phyloP scores from a whole-genome alignment of 768 basidiomycete genomes.

The Russula sp. region DNA sequence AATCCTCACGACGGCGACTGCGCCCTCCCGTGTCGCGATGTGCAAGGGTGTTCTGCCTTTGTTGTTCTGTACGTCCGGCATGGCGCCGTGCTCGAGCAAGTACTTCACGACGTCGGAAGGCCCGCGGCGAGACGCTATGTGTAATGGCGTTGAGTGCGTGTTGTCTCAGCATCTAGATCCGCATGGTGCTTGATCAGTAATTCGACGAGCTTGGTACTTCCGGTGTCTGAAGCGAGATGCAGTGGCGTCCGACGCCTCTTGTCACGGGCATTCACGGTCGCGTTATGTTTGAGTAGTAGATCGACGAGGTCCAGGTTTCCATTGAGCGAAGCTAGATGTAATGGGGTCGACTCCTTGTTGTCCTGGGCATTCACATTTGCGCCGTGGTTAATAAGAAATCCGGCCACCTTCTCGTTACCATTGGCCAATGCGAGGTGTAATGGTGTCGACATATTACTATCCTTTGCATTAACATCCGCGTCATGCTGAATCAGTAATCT shows the following conservation, averaged over 20 bases:
- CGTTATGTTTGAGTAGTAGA: not conserved
- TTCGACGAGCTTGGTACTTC: not conserved
- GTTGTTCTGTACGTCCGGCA: not conserved
- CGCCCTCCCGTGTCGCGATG: not conserved
- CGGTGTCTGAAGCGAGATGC: constrained; percentile 1
- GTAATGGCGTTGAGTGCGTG: not conserved
- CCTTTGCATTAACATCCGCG: not conserved
- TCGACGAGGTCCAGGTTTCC: constrained; percentile 2
- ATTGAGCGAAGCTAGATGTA: not conserved
- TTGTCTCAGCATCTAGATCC: not conserved
- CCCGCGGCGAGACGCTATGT: constrained; percentile 4
- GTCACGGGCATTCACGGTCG: not conserved
- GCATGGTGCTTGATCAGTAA: not conserved
- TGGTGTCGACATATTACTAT: not conserved
- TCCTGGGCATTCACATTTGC: not conserved
- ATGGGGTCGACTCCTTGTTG: not conserved
- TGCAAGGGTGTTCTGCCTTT: not conserved
- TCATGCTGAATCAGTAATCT: not conserved
- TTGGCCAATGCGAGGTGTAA: not conserved
- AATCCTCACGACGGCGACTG: not conserved
- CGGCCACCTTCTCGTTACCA: not conserved
- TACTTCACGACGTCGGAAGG: not conserved
- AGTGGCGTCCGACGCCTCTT: not conserved
- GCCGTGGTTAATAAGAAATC: not conserved
- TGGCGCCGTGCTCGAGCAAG: not conserved